Percentiles rank a stretch among this genome's conserved stretches.
phyloP scores from a whole-genome alignment of 1,284 basidiomycete genomes.

The Cronartium quercuum region DNA sequence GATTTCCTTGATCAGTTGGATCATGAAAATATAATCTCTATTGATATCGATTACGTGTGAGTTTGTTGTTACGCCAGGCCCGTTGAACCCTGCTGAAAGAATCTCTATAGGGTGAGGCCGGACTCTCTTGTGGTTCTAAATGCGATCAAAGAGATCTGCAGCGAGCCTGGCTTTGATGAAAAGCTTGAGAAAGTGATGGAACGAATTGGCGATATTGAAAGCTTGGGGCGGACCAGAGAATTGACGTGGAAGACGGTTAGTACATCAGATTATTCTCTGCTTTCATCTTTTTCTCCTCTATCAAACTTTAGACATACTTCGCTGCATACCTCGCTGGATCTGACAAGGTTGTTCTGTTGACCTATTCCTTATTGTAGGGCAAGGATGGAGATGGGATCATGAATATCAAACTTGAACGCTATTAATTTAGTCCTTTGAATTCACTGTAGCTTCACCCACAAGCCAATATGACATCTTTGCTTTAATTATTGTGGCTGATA shows the following conservation, averaged over 20 bases:
- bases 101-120: conserved; percentile 14
- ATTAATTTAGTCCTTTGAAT: neutral
- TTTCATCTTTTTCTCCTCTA: neutral
- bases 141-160: conserved; percentile 29
- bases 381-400: conserved; percentile 34
- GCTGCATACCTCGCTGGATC: neutral
- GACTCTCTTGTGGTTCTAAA: conserved; percentile 33
- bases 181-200: conserved; percentile 27
- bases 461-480: no score
- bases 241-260: conserved; percentile 32
- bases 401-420: conserved; percentile 33
- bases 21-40: conserved; percentile 36
- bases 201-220: conserved; percentile 33
- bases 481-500: no score
- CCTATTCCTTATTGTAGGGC: conserved; percentile 6
- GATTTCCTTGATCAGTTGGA: conserved; percentile 37
- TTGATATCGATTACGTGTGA: conserved; percentile 37
- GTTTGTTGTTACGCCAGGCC: neutral
- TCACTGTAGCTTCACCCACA: no score
- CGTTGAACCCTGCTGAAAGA: neutral
- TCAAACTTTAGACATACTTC: neutral
- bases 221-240: conserved; percentile 35
- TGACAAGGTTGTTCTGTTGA: neutral
- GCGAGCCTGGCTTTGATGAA: conserved; percentile 30
- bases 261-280: neutral